A percentile compares a stretch with the other conserved stretches of the same genome.
Evolutionary conservation across 192 early-diverging fungal genomes (phyloP).

Genomic region (Coemansia sp.): DNA sequence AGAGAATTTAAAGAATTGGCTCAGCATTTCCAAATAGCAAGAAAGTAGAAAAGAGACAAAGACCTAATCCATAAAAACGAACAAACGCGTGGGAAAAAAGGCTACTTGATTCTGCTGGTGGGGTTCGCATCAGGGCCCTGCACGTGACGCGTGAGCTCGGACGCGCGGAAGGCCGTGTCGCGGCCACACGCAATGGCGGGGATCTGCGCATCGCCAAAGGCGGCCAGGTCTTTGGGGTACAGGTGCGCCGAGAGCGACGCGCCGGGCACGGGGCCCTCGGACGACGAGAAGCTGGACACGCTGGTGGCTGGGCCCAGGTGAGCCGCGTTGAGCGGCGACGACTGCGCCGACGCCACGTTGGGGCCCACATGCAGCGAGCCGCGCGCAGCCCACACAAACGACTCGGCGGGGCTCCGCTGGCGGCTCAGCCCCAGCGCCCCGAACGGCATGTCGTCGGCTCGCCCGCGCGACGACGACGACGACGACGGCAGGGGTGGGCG

Average conservation of each 20-base stretch:
- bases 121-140: conserved; percentile 19
- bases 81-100: neutral
- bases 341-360: conserved; percentile 38
- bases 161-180: conserved; percentile 17
- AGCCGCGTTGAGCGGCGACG: conserved; percentile 21
- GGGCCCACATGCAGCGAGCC: conserved; percentile 26
- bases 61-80: neutral
- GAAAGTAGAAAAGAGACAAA: conserved; percentile 1
- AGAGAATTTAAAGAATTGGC: neutral
- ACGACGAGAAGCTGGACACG: conserved; percentile 20
- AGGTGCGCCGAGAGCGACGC: neutral
- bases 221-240: conserved; percentile 2
- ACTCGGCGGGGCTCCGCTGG: too few relatives aligned
- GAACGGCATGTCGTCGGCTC: neutral
- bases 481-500: neutral
- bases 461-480: too few relatives aligned
- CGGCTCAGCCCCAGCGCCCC: neutral
- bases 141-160: neutral
- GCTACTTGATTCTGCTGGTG: neutral
- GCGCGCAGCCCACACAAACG: neutral
- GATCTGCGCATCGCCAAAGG: conserved; percentile 35
- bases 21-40: neutral
- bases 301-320: conserved; percentile 1
- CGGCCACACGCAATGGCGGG: conserved; percentile 23
- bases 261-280: neutral